Evolutionary conservation across 2,329 filamentous ascomycete genomes (phyloP).

Genomic region (Fonsecaea pedrosoi): DNA sequence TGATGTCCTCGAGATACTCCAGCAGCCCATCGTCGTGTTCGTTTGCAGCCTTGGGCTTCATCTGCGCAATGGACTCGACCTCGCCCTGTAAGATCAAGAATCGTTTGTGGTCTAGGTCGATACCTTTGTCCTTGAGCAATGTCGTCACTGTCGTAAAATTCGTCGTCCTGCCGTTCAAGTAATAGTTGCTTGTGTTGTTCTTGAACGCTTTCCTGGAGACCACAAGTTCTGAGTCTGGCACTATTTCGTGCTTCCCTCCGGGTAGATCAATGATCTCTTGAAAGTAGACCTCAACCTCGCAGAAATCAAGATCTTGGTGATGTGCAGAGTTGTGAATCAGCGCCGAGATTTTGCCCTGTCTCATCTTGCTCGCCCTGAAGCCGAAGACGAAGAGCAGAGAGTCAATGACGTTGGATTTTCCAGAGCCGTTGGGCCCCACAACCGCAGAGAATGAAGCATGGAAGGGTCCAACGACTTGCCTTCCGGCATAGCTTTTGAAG

Average conservation of each 20-base stretch:
- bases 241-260: slow-evolving; percentile 73
- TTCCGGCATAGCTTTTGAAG: slow-evolving; percentile 98
- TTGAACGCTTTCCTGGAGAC: slow-evolving; percentile 94
- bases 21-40: slow-evolving; percentile 96
- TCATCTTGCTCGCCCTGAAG: slow-evolving; percentile 98
- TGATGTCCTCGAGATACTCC: slow-evolving; percentile 98
- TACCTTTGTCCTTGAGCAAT: slow-evolving; percentile 82
- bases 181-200: slow-evolving; percentile 98
- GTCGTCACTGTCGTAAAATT: slow-evolving; percentile 92
- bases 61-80: slow-evolving; percentile 97
- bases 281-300: slow-evolving; percentile 96
- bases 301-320: slow-evolving; percentile 82
- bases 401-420: slow-evolving; percentile 99
- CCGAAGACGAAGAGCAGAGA: slow-evolving; percentile 98
- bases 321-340: slow-evolving; percentile 96
- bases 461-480: slow-evolving; percentile 94
- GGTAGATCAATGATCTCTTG: slow-evolving; percentile 91
- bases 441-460: slow-evolving; percentile 97
- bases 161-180: slow-evolving; percentile 87
- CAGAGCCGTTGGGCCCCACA: slow-evolving; percentile 95
- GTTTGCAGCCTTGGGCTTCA: slow-evolving; percentile 94
- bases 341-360: slow-evolving; percentile 96
- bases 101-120: slow-evolving; percentile 96
- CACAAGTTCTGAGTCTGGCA: slow-evolving; percentile 83
- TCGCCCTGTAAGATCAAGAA: slow-evolving; percentile 97